A percentile compares a stretch with the other conserved stretches of the same genome.
Evolutionary conservation across 306 rosid genomes (phyloP).

Genomic region (Glycine soja): DNA sequence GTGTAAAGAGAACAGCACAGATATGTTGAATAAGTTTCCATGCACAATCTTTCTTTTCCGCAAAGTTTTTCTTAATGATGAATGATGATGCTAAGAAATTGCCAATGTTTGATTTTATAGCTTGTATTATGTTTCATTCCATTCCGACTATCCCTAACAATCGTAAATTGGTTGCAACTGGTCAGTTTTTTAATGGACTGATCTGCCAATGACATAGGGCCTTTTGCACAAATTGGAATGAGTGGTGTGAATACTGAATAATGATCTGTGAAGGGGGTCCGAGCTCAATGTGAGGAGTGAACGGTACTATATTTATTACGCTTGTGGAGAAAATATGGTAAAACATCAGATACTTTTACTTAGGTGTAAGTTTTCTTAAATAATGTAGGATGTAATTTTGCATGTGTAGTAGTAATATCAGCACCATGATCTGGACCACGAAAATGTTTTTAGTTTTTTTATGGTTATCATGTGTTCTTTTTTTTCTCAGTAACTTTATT

Average conservation of each 20-base stretch:
- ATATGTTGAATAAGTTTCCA: constrained; percentile 6
- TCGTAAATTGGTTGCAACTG: neutral
- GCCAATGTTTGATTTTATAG: neutral
- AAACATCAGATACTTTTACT: neutral
- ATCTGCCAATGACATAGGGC: neutral
- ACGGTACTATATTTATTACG: neutral
- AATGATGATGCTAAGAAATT: neutral
- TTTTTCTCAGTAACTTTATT: neutral
- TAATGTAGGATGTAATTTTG: neutral
- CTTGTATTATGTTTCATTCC: neutral
- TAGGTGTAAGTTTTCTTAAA: neutral
- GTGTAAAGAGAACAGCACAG: neutral
- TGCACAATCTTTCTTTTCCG: neutral
- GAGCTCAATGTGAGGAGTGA: neutral
- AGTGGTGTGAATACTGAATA: neutral
- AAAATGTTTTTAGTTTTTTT: too few species aligned
- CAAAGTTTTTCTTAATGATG: neutral
- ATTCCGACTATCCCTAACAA: neutral
- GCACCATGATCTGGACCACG: neutral
- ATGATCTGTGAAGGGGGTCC: too few species aligned
- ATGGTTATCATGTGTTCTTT: neutral
- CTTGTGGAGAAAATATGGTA: neutral
- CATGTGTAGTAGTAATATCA: neutral
- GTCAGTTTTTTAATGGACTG: neutral
- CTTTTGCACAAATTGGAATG: neutral